Evolutionary conservation across 1,284 basidiomycete species (phyloP), one percentile per base, ranked within the genome.

Genomic region (Cerioporus squamosus): DNA sequence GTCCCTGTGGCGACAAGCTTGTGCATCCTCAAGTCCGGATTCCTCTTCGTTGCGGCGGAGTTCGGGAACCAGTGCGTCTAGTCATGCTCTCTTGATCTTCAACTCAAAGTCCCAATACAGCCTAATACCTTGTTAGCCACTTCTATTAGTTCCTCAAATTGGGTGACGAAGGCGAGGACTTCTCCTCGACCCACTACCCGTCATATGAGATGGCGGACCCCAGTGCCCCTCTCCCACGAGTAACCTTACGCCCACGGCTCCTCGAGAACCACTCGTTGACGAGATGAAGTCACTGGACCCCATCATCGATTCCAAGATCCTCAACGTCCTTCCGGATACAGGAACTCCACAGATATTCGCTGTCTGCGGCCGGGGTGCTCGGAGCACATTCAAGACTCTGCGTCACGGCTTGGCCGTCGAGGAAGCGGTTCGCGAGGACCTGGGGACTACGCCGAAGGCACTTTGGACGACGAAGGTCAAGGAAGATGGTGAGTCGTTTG

Each of bases 141-240:
- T 79, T 97, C 50, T 98, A 97, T 71, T 95, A 97, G 72, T 98
- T 98, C 82, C 93, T 97, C 75, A 96, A 95, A 69, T 82, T 98
- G 45, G 95, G 94, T 45, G 95, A 98, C 69, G 95, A 98, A 70
- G 96, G 97, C 69, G 85, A 90, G 62, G 96, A 97, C 69, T 95
- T 90, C 74, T 87, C 87, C 44, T 98, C 95, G 20, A 87, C 90
- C 12, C 85, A 88, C 18, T 97, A 95, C 73, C 87, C 88, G 17
- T 80, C 82, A 2, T 88, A 87, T 68, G 94, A 94, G 57, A 94
- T 95, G 86, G 79, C 80, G 8, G 82, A 93, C 63, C 87, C 90
- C 0, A 70, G 78, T 3, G 53, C 70, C 4, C 79, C 91, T 20
- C 78, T 97, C 8, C 93, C 94, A n/a, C 82, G 84, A 53, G 91